These are phyloP conservation scores for Herpomyces periplanetae DNA, from an alignment of 2,329 filamentous ascomycete genomes.

Conservation along the genomic window DNA sequence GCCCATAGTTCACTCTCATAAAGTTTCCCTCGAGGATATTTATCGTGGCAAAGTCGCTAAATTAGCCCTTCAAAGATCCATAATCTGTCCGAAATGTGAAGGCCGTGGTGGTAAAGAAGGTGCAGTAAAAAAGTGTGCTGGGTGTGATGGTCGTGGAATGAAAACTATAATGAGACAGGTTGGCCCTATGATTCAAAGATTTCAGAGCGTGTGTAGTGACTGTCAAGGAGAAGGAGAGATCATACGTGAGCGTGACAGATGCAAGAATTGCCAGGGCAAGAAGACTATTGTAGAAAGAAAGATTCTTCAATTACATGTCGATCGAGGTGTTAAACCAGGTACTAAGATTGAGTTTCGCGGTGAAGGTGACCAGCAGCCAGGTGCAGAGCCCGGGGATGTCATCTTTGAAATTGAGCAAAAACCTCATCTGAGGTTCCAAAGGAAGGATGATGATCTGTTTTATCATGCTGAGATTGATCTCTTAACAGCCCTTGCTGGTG, in stretches of 20 bases:
- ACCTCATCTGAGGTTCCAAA: conserved; percentile 74
- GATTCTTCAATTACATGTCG: conserved; percentile 88
- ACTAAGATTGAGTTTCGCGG: conserved; percentile 91
- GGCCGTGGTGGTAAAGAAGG: conserved; percentile 87
- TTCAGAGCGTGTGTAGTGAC: conserved; percentile 95
- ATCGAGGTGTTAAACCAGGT: conserved; percentile 63
- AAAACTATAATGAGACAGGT: conserved; percentile 99
- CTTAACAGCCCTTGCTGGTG: conserved; percentile 66
- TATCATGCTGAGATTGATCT: conserved; percentile 87
- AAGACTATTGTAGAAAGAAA: conserved; percentile 93
- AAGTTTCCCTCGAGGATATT: conserved; percentile 85
- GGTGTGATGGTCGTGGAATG: conserved; percentile 80
- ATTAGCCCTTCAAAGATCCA: conserved; percentile 75
- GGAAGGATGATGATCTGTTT: conserved; percentile 79
- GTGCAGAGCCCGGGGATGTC: conserved; percentile 70
- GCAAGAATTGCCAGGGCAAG: conserved; percentile 85
- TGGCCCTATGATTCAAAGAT: conserved; percentile 98
- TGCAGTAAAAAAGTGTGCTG: conserved; percentile 62
- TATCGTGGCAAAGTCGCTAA: conserved; percentile 95
- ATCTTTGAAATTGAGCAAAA: conserved; percentile 98
- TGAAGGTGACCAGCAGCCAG: conserved; percentile 79
- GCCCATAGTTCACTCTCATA: conserved; percentile 92
- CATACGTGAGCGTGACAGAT: conserved; percentile 83
- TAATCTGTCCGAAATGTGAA: conserved; percentile 80
- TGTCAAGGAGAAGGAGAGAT: conserved; percentile 91